Evolutionary conservation across 345 rosid genomes (phyloP).

Genomic region (Citrus cavaleriei): DNA sequence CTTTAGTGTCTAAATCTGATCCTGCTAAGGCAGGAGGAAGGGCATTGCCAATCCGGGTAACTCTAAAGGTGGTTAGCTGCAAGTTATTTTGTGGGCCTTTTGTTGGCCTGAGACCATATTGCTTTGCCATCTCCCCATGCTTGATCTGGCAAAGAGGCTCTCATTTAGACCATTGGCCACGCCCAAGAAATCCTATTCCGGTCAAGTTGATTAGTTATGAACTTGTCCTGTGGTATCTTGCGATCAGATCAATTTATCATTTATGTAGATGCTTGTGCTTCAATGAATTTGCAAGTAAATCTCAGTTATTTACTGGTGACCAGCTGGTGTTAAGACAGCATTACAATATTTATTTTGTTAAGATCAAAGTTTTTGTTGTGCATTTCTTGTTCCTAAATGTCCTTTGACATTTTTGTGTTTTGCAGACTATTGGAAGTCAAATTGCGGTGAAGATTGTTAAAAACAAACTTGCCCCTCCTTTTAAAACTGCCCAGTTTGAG

Average conservation of each 20-base stretch:
- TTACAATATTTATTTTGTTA: neutral
- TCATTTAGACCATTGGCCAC: neutral
- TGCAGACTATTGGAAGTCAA: conserved; percentile 75
- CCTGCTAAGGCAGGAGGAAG: neutral
- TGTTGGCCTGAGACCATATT: neutral
- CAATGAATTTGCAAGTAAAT: neutral
- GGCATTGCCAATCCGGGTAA: neutral
- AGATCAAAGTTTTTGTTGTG: neutral
- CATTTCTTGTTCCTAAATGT: neutral
- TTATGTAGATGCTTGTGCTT: neutral
- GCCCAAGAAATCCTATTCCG: neutral
- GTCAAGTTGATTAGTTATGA: neutral
- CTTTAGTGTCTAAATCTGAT: neutral
- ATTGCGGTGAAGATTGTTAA: conserved; percentile 82
- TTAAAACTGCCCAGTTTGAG: conserved; percentile 75
- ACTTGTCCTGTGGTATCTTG: neutral
- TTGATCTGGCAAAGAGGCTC: neutral
- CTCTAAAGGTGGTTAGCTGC: neutral
- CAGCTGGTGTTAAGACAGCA: neutral
- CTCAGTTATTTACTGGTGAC: neutral
- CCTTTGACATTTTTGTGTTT: neutral
- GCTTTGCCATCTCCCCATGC: neutral
- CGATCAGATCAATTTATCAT: neutral
- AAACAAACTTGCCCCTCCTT: conserved; percentile 96
- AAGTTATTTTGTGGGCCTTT: neutral